Evolutionary conservation across 176 grass and related monocot species (phyloP).

Genomic region (Elymus sibiricus): DNA sequence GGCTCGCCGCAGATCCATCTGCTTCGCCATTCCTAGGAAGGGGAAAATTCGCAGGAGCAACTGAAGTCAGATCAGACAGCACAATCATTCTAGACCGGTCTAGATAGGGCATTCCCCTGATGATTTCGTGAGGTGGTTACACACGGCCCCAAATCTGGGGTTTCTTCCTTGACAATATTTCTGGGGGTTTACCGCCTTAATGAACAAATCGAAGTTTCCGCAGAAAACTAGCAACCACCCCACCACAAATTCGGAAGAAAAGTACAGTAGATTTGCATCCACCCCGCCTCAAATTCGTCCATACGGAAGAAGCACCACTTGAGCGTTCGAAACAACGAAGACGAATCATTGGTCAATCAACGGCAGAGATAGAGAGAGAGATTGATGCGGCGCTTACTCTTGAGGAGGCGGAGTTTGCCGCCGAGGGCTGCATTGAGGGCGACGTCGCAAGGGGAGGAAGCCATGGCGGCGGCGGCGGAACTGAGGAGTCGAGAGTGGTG

Average conservation of each 20-base stretch:
- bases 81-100: not conserved
- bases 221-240: not conserved
- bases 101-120: not conserved
- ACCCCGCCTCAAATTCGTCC: not conserved
- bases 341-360: not conserved
- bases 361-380: not conserved
- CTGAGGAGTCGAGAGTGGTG: not conserved
- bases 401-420: constrained; percentile 26
- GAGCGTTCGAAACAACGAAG: not conserved
- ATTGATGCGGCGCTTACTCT: constrained; percentile 8
- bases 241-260: not conserved
- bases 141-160: not conserved
- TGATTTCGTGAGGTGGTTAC: not conserved
- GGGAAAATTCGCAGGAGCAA: not conserved
- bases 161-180: not conserved
- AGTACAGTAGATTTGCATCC: not conserved
- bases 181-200: not conserved
- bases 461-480: not conserved
- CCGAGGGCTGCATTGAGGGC: constrained; percentile 5
- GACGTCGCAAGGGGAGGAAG: not conserved
- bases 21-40: not conserved
- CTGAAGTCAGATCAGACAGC: not conserved
- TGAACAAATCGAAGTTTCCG: not conserved
- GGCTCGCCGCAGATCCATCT: not conserved
- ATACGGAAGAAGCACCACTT: not conserved